A percentile compares a stretch with the other conserved stretches of the same genome.
These are phyloP conservation scores for Linnemannia schmuckeri DNA, from an alignment of 192 early-diverging fungal genomes.

Conservation along the genomic window DNA sequence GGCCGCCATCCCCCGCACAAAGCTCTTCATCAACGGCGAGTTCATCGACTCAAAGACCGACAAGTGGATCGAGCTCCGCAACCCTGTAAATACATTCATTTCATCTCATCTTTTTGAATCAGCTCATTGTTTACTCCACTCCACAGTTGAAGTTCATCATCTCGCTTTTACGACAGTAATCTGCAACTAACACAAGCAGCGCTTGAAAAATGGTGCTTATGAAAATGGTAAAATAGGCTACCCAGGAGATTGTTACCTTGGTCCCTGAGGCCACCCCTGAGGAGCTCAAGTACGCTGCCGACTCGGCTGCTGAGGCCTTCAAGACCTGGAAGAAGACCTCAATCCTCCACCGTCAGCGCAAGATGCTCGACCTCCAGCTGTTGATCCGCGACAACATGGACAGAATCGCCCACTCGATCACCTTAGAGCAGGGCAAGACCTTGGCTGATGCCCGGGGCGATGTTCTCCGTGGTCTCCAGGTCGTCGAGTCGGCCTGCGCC, in stretches of 20 bases:
- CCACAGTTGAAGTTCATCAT: background rate
- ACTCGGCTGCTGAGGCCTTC: conserved; percentile 82
- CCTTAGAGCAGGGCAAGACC: conserved; percentile 94
- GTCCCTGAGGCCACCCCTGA: conserved; percentile 91
- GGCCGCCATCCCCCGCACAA: conserved; percentile 49
- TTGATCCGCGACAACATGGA: conserved; percentile 88
- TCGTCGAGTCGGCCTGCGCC: conserved; percentile 87
- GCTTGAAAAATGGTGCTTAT: background rate
- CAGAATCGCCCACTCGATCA: conserved; percentile 83
- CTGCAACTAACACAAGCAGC: background rate
- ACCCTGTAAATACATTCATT: conserved; percentile 76
- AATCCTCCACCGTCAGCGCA: conserved; percentile 85
- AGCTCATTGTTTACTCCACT: background rate
- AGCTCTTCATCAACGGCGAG: conserved; percentile 91
- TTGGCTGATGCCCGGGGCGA: conserved; percentile 92
- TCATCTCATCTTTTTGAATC: no score
- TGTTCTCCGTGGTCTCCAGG: conserved; percentile 91
- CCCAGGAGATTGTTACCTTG: conserved; percentile 86
- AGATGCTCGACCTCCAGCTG: conserved; percentile 93
- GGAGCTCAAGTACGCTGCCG: conserved; percentile 85
- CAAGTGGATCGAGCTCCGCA: conserved; percentile 90
- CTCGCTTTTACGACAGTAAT: background rate
- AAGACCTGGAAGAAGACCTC: conserved; percentile 88
- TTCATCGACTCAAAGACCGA: conserved; percentile 88
- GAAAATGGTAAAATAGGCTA: conserved; percentile 71